Base-by-base conservation (phyloP, 352 stramenopile genomes). In the Pythium angustatum region DNA sequence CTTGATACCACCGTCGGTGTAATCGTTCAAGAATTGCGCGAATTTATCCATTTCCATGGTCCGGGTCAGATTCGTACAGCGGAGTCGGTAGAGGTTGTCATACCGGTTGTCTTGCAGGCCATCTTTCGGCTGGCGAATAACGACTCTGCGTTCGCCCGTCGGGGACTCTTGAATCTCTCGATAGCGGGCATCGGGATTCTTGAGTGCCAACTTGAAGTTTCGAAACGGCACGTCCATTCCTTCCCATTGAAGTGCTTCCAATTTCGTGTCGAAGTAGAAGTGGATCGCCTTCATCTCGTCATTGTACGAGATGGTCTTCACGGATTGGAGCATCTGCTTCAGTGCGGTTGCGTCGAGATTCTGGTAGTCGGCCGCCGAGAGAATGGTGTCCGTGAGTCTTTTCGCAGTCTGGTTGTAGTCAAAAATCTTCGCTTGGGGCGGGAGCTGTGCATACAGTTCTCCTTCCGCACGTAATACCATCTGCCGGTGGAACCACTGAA, bases 301-400 rank as follows among this genome's bases (percentile, higher is more conserved):
- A 27, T 66, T 58, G 48, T 66, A 66, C 3, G 48, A 38, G 36
- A 53, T 24, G 5, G 40, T 36, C 45, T 66, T 58, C 11, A 28
- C 28, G 5, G 19, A 5, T 30, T 41, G 1, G 4, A 62, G 41
- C 54, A 62, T 51, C 5, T 5, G 9, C 36, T 36, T 6, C 24
- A 53, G 6, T 8, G 22, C 17, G 3, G 4, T 7, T 2, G 22
- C 3, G 24, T 53, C 45, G 14, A 53, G 4, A 10, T 53, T 31
- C 19, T 57, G 49, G 28, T 27, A 19, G 4, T 15, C n/a, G 15
- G 28, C 54, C 3, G 0, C 6, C 15, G 38, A 5, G 34, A 49
- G 17, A 8, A 56, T 64, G 19, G 36, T 22, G 26, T 28, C 45
- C 3, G 21, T 22, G 5, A 64, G 9, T 9, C 58, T 21, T 22